Evolutionary conservation across 139 green algal species (phyloP).

Genomic region (Tetradesmus lagerheimii): DNA sequence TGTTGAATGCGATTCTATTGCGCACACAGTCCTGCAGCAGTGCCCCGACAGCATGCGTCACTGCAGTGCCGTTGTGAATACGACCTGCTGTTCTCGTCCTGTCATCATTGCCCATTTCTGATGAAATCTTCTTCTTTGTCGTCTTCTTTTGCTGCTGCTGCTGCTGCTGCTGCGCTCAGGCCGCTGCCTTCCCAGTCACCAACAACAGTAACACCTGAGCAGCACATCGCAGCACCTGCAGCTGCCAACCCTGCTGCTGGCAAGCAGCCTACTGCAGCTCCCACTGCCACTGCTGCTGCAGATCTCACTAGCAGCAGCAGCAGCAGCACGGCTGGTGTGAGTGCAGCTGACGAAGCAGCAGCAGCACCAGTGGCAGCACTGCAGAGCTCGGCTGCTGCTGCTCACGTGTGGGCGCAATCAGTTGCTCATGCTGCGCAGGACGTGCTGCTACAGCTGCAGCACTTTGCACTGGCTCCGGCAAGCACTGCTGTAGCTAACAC

Average conservation of each 20-base stretch:
- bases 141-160: not conserved
- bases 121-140: not conserved
- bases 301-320: not conserved
- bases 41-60: too few species aligned
- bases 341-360: not conserved
- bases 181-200: not conserved
- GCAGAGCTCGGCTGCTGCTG: not conserved
- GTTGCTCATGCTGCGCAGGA: not conserved
- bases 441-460: not conserved
- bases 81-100: too few species aligned
- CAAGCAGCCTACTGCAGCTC: not conserved
- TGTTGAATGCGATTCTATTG: too few species aligned
- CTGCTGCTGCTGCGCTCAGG: not conserved
- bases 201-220: not conserved
- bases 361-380: not conserved
- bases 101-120: not conserved
- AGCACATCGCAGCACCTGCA: not conserved
- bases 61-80: too few species aligned
- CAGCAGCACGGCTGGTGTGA: not conserved
- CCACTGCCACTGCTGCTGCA: not conserved
- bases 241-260: not conserved
- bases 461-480: not conserved
- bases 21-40: too few species aligned
- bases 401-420: not conserved
- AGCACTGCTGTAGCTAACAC: not conserved